Conservation (phyloP, 345 rosid species). For the Raphanus raphanistrum region DNA sequence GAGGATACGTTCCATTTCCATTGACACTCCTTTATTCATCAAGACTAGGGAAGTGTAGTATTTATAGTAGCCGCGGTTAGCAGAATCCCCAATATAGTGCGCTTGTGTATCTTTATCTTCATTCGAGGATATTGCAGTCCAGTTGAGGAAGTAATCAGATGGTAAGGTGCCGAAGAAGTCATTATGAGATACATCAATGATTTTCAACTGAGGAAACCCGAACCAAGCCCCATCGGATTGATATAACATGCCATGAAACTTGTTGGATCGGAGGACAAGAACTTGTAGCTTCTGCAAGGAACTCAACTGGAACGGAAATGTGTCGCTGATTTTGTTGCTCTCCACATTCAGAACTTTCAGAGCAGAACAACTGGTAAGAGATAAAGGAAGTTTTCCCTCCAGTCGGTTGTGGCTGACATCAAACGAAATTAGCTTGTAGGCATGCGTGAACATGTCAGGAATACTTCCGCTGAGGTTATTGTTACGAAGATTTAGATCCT, state of each 20-base stretch:
- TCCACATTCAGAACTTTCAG: not conserved
- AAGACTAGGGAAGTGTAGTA: not conserved
- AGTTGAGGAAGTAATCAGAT: not conserved
- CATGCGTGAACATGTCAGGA: not conserved
- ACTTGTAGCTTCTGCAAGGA: not conserved
- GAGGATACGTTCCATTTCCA: not conserved
- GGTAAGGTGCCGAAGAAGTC: not conserved
- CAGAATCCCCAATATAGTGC: not conserved
- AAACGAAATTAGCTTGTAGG: not conserved
- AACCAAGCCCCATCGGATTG: not conserved
- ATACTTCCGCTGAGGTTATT: not conserved
- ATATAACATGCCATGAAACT: not conserved
- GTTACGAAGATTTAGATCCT: not conserved
- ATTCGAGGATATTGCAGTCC: not conserved
- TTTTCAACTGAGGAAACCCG: too few species aligned
- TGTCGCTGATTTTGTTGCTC: not conserved
- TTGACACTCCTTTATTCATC: not conserved
- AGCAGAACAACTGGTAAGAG: not conserved
- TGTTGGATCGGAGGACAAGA: constrained; percentile 3
- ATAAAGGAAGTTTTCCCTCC: not conserved
- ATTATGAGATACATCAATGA: not conserved
- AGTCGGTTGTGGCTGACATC: constrained; percentile 1
- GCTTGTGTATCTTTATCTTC: not conserved
- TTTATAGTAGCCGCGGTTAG: too few species aligned
- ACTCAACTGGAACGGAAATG: not conserved